Evolutionary conservation across 495 filamentous ascomycete species (phyloP), one percentile per base, ranked within the genome.

Genomic region (Aeminium ludgeri): DNA sequence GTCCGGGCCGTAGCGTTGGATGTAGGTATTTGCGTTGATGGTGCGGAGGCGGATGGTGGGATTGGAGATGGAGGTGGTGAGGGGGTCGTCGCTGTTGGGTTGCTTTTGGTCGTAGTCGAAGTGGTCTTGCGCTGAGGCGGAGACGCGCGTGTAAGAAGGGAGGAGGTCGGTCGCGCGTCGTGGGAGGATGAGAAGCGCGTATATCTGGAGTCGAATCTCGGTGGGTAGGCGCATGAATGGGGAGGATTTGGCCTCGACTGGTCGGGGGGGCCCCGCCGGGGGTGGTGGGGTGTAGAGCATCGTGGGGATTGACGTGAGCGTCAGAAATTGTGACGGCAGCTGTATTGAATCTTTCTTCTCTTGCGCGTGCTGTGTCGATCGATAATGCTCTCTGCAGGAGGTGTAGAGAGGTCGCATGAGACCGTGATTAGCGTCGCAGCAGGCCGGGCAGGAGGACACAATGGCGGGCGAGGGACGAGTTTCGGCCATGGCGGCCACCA

Each of bases 171-270:
- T 50, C 7, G 31, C n/a, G 3, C 34, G 28, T 4, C 45, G 45
- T 2, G 54, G 58, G 20, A 55, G 36, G n/a, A 64, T 43, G 20
- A 66, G 45, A 20, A 54, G 43, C 15, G 51, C 38, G 45, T 66
- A 65, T 49, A 66, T 64, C 38, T 60, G 47, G 13, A 66, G 47
- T 11, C 65, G 59, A 25, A 67, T 46, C 44, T 70, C 66, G 11
- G 53, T 13, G 5, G 60, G 64, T 1, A 69, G 51, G 12, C 55
- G 52, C 18, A 68, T 50, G 41, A 65, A 60, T 10, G 45, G 49
- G 20, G 34, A 30, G 3, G 8, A 8, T 25, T 37, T 7, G 10
- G 6, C 15, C 12, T 34, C 12, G 11, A 10, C 29, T 17, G 18
- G 43, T 28, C 6, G 1, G 40, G 13, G 11, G 3, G 33, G 37